These are phyloP conservation scores for Hyphopichia pseudoburtonii DNA, from an alignment of 1,139 yeast species.

Conservation along the genomic window DNA sequence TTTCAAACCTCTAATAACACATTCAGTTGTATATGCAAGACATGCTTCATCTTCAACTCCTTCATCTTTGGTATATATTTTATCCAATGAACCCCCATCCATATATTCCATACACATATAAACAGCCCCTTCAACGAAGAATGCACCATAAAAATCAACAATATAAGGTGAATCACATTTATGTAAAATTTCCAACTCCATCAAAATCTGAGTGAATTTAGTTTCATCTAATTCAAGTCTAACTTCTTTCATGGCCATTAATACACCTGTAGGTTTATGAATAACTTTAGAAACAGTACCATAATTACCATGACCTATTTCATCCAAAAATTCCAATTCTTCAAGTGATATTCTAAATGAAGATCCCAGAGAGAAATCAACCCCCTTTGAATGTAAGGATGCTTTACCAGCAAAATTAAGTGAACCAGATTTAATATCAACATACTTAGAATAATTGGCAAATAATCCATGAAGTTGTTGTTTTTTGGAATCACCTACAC, in stretches of 20 bases:
- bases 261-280: conserved; percentile 89
- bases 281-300: conserved; percentile 92
- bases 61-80: conserved; percentile 65
- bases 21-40: conserved; percentile 76
- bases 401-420: conserved; percentile 92
- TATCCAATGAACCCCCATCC: conserved; percentile 97
- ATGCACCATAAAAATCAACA: conserved; percentile 96
- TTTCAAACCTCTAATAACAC: conserved; percentile 79
- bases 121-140: conserved; percentile 95
- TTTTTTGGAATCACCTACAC: no score
- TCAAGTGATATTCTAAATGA: conserved; percentile 84
- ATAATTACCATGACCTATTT: conserved; percentile 91
- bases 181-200: conserved; percentile 93
- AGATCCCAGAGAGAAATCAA: conserved; percentile 86
- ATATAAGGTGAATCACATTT: conserved; percentile 87
- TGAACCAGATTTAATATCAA: conserved; percentile 89
- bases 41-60: conserved; percentile 79
- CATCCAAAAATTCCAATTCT: conserved; percentile 80
- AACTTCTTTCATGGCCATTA: conserved; percentile 98
- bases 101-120: conserved; percentile 98
- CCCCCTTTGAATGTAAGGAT: conserved; percentile 86
- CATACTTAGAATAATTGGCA: conserved; percentile 80
- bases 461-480: conserved; percentile 56
- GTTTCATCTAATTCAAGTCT: conserved; percentile 87
- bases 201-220: conserved; percentile 86